phyloP scores from a whole-genome alignment of 805 yeast genomes.

The Torulaspora gathmanii region DNA sequence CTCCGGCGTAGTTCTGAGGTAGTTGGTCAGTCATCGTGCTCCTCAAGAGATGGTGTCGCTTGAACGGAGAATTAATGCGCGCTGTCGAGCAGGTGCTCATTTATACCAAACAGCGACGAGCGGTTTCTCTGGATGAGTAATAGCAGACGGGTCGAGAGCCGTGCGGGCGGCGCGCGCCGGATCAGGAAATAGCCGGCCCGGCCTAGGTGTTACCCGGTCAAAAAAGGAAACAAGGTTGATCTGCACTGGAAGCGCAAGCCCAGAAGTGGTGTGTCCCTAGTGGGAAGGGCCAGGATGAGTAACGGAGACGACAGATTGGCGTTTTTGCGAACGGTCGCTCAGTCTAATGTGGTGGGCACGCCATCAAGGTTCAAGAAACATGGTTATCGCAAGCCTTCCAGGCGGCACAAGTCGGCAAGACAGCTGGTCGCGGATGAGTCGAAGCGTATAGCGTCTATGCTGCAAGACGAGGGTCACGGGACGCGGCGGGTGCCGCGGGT shows the following conservation, averaged over 20 bases:
- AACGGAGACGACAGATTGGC: conserved; percentile 21
- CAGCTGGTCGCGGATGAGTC: conserved; percentile 76
- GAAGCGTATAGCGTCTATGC: conserved; percentile 47
- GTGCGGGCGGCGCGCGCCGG: neutral
- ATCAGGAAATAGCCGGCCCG: neutral
- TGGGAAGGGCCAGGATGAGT: neutral
- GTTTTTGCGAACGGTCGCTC: conserved; percentile 27
- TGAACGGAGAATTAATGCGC: no score
- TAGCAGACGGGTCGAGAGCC: neutral
- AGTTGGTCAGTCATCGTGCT: conserved; percentile 18
- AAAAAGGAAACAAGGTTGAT: no score
- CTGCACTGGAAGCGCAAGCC: no score
- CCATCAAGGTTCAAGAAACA: conserved; percentile 58
- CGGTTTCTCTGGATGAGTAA: neutral
- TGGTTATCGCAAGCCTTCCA: conserved; percentile 45
- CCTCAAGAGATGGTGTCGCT: neutral
- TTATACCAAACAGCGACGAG: neutral
- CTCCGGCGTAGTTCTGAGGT: conserved; percentile 29
- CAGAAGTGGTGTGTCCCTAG: neutral
- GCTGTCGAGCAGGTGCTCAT: no score
- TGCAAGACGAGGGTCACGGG: conserved; percentile 10
- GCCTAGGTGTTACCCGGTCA: no score
- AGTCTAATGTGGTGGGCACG: conserved; percentile 17
- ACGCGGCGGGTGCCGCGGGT: conserved; percentile 45
- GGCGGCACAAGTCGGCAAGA: conserved; percentile 67